Conservation (phyloP, 2,329 filamentous ascomycete genomes). For the Chlorencoelia australis region DNA sequence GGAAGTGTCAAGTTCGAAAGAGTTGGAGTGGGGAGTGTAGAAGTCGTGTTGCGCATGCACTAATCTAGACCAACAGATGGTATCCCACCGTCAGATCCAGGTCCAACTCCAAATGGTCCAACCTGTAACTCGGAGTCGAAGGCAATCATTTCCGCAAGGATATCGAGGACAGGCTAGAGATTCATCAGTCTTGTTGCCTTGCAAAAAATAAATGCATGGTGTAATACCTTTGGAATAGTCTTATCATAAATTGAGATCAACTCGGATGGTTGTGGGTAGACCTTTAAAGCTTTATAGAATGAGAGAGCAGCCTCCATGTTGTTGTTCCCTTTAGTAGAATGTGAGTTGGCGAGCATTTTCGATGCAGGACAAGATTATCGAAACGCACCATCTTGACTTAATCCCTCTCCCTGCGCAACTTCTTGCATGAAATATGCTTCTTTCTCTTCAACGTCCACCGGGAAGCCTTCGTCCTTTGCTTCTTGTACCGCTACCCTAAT, state of each 20-base stretch:
- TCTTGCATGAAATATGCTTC: constrained; percentile 96
- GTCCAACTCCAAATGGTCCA: constrained; percentile 28
- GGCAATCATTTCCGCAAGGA: constrained; percentile 96
- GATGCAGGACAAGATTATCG: neutral
- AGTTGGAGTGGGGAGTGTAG: constrained; percentile 12
- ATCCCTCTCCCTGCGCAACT: constrained; percentile 76
- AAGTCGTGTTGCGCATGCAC: constrained; percentile 6
- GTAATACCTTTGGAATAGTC: constrained; percentile 82
- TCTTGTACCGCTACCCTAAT: constrained; percentile 69
- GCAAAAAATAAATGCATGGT: constrained; percentile 17
- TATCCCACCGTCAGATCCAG: constrained; percentile 24
- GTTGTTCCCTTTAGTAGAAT: constrained; percentile 43
- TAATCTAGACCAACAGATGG: constrained; percentile 25
- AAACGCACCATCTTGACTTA: constrained; percentile 68
- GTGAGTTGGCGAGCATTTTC: neutral
- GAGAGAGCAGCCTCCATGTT: constrained; percentile 77
- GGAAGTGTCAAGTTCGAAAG: constrained; percentile 9
- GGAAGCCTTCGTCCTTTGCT: constrained; percentile 87
- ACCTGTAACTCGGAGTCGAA: constrained; percentile 68
- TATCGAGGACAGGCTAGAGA: constrained; percentile 73
- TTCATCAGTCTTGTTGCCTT: constrained; percentile 14
- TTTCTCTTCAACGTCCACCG: constrained; percentile 79
- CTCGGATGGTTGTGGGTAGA: constrained; percentile 88
- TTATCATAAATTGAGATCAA: constrained; percentile 97
- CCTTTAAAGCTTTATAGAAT: constrained; percentile 98